Evolutionary conservation across 2,329 filamentous ascomycete genomes (phyloP).

Genomic region (Penicillium sp.): DNA sequence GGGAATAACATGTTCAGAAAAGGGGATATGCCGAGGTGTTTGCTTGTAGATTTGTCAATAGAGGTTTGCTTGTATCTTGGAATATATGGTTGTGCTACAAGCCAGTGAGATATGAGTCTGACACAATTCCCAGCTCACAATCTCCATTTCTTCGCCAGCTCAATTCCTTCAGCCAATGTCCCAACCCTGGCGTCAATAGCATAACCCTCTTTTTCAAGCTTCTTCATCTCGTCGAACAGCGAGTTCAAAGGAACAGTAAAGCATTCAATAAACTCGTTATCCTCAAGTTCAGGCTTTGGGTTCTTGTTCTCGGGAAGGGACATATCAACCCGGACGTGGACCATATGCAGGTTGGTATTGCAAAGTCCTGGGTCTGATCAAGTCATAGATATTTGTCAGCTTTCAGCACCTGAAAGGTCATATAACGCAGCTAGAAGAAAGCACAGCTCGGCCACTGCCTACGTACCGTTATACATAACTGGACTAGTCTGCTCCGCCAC

Average conservation of each 20-base stretch:
- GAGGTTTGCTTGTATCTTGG: background rate
- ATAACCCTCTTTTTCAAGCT: constrained; percentile 67
- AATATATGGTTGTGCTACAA: background rate
- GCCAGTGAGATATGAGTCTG: background rate
- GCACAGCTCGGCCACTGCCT: background rate
- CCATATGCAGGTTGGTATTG: constrained; percentile 54
- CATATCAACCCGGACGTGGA: constrained; percentile 73
- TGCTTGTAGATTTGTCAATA: too few relatives aligned
- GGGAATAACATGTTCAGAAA: background rate
- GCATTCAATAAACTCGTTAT: constrained; percentile 79
- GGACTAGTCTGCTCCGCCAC: constrained; percentile 43
- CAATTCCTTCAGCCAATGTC: constrained; percentile 74
- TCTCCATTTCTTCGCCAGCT: constrained; percentile 60
- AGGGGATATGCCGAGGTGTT: background rate
- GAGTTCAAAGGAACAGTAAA: constrained; percentile 66
- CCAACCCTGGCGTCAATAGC: constrained; percentile 78
- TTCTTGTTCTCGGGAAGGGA: constrained; percentile 67
- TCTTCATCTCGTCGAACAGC: constrained; percentile 66
- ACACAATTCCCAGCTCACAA: constrained; percentile 11
- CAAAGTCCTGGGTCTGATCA: constrained; percentile 49
- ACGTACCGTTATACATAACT: constrained; percentile 47
- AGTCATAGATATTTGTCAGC: background rate
- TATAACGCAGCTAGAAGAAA: background rate
- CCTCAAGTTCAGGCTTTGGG: constrained; percentile 68
- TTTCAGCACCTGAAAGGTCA: background rate